Percentiles rank a stretch among this genome's conserved stretches.
phyloP scores from a whole-genome alignment of 1,139 yeast genomes.

The Martiniozyma asiatica region DNA sequence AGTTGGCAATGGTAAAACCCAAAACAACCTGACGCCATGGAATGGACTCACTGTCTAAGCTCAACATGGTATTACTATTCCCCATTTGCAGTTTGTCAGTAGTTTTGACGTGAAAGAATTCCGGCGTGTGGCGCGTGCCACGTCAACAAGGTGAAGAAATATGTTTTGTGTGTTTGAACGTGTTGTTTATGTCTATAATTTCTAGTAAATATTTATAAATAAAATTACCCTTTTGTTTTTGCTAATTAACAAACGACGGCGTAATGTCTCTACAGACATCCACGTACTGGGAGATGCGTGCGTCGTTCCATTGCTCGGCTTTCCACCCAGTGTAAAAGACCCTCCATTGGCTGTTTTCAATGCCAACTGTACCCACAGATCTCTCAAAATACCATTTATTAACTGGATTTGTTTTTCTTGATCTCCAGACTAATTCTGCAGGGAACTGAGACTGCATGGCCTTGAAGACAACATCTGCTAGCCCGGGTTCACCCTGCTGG shows the following conservation, averaged over 20 bases:
- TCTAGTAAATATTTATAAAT: no score
- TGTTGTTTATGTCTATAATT: no score
- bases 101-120: no score
- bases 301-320: constrained; percentile 16
- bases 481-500: constrained; percentile 84
- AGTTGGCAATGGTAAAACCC: constrained; percentile 69
- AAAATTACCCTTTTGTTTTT: no score
- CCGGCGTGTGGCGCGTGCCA: no score
- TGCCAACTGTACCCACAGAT: constrained; percentile 56
- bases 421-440: constrained; percentile 77
- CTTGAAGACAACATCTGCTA: constrained; percentile 88
- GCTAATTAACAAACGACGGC: constrained; percentile 30
- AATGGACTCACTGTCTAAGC: constrained; percentile 3
- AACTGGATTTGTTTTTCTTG: constrained; percentile 75
- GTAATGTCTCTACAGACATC: constrained; percentile 30
- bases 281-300: constrained; percentile 19
- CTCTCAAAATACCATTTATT: constrained; percentile 97
- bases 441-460: constrained; percentile 59
- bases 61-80: no score
- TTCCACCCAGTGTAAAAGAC: constrained; percentile 54
- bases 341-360: constrained; percentile 48
- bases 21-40: constrained; percentile 63
- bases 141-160: no score
- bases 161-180: no score
- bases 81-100: no score